Evolutionary conservation across 805 yeast genomes (phyloP), one percentile per base, ranked within the genome.

Genomic region (Allodekkera sacchari): DNA sequence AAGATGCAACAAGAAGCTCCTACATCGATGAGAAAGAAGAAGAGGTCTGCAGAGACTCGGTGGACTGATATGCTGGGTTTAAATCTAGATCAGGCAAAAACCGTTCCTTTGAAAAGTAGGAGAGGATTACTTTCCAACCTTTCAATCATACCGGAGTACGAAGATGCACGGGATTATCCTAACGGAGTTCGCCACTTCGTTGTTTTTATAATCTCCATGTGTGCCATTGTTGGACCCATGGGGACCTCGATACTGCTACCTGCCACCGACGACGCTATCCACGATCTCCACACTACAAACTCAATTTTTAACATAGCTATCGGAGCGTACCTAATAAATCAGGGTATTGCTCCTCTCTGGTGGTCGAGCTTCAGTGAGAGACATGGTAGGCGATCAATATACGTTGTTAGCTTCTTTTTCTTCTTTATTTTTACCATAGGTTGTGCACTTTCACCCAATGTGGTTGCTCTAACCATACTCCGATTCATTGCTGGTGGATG

Each of bases 281-380:
- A 42, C 1, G 74, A 71, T 13, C 63, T 82, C n/a, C 27, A 76
- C 26, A 77, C 94, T 0, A 46, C 72, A 4, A 68, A 67, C 1
- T 59, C 75, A 18, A 63, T 72, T 45, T 84, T 83, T 16, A 84
- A 83, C 47, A 64, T 84, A 12, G 74, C 89, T 2, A 84, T 83
- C 31, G 95, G 95, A 43, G 67, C 83, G 9, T 85, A 83, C 50
- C 55, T 83, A 18, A 48, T 83, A 10, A 64, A 87, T 1, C 48
- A 85, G 22, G 95, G 95, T 11, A 61, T 85, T 2, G 75, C 82
- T 45, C 95, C 95, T 2, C 49, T 85, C 28, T 84, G 94, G 92
- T 85, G 95, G 94, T 78, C 89, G 5, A 72, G 79, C 7, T 68
- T 82, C 35, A 75, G 87, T 25, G 95, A 85, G 49, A 56, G 66